Base-by-base conservation (phyloP, 2,329 filamentous ascomycete genomes). In the Aulographum hederae region DNA sequence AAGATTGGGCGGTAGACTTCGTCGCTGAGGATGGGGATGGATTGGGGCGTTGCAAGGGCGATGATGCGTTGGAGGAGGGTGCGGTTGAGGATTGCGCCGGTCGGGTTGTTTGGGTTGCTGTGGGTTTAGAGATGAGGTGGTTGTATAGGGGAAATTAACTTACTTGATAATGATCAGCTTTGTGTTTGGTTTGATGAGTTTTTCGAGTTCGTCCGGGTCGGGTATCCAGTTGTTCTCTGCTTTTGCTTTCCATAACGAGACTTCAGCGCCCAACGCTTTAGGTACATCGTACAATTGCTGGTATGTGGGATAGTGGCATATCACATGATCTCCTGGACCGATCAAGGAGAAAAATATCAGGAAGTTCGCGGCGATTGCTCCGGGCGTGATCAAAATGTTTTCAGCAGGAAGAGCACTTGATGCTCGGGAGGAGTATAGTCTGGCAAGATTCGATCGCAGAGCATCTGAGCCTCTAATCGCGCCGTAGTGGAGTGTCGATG, bases 1-100 rank as follows among this genome's bases (percentile, higher is more conserved):
- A 84, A 91, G 3, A 92, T 59, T 0, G 82, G 84, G 1, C 78
- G 67, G 51, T 86, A 92, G 16, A 89, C 81, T 54, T 92, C 81
- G 45, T 91, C 80, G 5, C 67, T 68, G 35, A 86, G 59, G 32
- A 92, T 57, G 33, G 65, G 60, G 8, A n/a, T 8, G 8, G 21
- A 25, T 23, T 69, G 64, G 23, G 66, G 55, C 33, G 61, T 56
- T 3, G 79, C 78, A 33, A 85, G 53, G 3, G 66, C 58, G 23
- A 80, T 57, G 38, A 89, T 64, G 3, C 63, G 45, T 33, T 69
- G 50, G 1, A 91, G 60, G 10, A 69, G 61, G 1, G 61, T 48
- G 28, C 63, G 69, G 1, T 73, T 69, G 13, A 82, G 72, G 3
- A 76, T 63, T 6, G 72, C 68, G 4, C 82, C 80, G 0, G 76